A percentile compares a stretch with the other conserved stretches of the same genome.
Evolutionary conservation across 345 rosid species (phyloP).

Genomic region (Nephelium lappaceum): DNA sequence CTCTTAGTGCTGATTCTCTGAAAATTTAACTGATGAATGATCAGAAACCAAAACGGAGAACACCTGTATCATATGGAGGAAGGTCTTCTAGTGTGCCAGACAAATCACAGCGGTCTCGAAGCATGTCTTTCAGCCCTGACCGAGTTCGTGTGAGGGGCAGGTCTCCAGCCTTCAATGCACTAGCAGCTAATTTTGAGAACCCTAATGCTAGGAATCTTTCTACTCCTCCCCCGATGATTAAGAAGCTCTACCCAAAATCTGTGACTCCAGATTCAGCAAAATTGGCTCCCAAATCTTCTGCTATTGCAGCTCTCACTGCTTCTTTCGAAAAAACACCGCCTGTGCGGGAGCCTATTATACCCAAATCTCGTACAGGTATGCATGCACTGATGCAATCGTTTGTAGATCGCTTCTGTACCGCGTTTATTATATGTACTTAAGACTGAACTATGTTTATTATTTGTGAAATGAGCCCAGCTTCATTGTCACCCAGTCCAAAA

Average conservation of each 20-base stretch:
- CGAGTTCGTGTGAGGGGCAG: constrained; percentile 97
- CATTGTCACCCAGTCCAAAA: constrained; percentile 47
- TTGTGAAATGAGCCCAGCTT: constrained; percentile 56
- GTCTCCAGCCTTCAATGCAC: constrained; percentile 97
- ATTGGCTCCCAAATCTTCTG: constrained; percentile 59
- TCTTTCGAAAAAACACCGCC: constrained; percentile 68
- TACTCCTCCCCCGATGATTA: constrained; percentile 94
- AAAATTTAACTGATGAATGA: constrained; percentile 14
- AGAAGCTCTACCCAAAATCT: constrained; percentile 94
- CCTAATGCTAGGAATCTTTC: constrained; percentile 81
- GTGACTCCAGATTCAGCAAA: constrained; percentile 73
- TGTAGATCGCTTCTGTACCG: neutral
- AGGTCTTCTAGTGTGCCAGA: constrained; percentile 89
- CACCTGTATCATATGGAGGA: constrained; percentile 77
- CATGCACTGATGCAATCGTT: constrained; percentile 2
- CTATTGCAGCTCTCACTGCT: constrained; percentile 70
- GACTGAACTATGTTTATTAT: constrained; percentile 23
- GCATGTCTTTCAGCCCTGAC: constrained; percentile 95
- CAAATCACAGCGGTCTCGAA: constrained; percentile 93
- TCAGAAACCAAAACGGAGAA: constrained; percentile 94
- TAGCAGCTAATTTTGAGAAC: constrained; percentile 95
- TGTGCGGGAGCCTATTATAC: constrained; percentile 66
- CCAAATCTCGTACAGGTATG: constrained; percentile 74
- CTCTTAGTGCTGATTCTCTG: constrained; percentile 5
- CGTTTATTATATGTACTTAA: neutral